Conservation (phyloP, 2,329 filamentous ascomycete genomes). For the Rosellinia necatrix region DNA sequence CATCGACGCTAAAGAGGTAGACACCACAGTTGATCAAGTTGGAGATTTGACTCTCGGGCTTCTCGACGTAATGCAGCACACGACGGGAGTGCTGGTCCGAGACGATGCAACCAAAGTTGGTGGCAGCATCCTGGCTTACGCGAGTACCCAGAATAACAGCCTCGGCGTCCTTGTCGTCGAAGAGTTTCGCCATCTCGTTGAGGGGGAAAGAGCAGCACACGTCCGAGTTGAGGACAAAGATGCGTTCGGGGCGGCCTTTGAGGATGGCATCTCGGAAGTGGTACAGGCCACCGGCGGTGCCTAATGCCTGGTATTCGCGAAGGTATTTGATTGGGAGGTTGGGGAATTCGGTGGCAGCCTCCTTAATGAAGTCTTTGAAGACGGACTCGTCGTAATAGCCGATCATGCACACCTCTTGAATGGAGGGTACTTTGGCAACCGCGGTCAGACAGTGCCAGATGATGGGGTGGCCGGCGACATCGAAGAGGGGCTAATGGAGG, state of each 20-base stretch:
- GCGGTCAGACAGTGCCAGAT: conserved; percentile 97
- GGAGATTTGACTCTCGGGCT: conserved; percentile 95
- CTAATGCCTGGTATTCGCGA: conserved; percentile 94
- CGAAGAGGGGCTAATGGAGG: conserved; percentile 79
- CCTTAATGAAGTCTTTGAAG: conserved; percentile 98
- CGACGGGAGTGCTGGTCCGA: conserved; percentile 91
- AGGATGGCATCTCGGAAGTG: conserved; percentile 99
- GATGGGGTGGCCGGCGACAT: conserved; percentile 97
- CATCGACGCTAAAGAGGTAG: conserved; percentile 94
- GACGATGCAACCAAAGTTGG: conserved; percentile 97
- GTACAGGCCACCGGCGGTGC: conserved; percentile 95
- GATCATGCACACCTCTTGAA: conserved; percentile 96
- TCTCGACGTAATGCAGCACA: conserved; percentile 98
- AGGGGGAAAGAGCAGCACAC: conserved; percentile 99
- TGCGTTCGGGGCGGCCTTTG: conserved; percentile 90
- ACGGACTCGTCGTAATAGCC: conserved; percentile 98
- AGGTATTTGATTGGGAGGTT: conserved; percentile 92
- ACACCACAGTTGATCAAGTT: conserved; percentile 99
- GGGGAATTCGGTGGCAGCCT: conserved; percentile 81
- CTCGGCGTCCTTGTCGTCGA: conserved; percentile 93
- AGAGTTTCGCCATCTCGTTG: conserved; percentile 91
- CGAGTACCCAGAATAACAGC: conserved; percentile 94
- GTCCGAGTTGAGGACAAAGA: conserved; percentile 97
- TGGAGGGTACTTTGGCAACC: conserved; percentile 83
- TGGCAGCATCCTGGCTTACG: conserved; percentile 86